These are phyloP conservation scores for Debaryomyces hansenii DNA, from an alignment of 805 yeast species.

Conservation along the genomic window DNA sequence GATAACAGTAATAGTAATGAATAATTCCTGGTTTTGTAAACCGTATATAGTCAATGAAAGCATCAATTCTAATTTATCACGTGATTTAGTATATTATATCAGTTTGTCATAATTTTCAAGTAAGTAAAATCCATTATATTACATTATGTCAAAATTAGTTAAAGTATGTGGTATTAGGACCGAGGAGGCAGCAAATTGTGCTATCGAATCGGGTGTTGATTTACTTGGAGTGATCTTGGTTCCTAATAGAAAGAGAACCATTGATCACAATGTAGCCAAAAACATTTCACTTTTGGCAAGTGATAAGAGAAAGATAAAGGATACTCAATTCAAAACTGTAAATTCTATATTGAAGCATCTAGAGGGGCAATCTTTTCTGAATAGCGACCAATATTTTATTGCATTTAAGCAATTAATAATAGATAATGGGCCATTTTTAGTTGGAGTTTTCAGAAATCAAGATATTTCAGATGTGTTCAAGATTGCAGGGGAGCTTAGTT, in stretches of 20 bases:
- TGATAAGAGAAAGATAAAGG: conserved; percentile 16
- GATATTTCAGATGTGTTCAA: conserved; percentile 56
- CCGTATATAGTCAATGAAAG: not conserved
- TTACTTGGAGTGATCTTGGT: conserved; percentile 84
- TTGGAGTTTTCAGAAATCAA: conserved; percentile 92
- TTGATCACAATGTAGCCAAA: conserved; percentile 34
- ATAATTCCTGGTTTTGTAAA: not conserved
- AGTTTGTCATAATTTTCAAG: too few relatives aligned
- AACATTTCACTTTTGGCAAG: conserved; percentile 27
- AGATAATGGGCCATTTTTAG: conserved; percentile 64
- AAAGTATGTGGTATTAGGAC: conserved; percentile 85
- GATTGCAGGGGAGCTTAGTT: conserved; percentile 40
- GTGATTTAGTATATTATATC: too few relatives aligned
- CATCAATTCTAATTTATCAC: too few relatives aligned
- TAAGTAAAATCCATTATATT: not conserved
- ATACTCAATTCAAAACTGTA: conserved; percentile 17
- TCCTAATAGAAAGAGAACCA: conserved; percentile 76
- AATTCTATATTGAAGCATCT: conserved; percentile 16
- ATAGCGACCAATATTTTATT: conserved; percentile 30
- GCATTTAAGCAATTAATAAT: conserved; percentile 18
- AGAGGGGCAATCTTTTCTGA: conserved; percentile 9
- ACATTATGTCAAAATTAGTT: conserved; percentile 41
- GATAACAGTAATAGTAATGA: conserved; percentile 18
- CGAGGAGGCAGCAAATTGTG: conserved; percentile 65
- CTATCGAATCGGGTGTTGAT: conserved; percentile 71